Evolutionary conservation across 2,329 filamentous ascomycete species (phyloP).

Genomic region (Graphiopsis chlorocephala): DNA sequence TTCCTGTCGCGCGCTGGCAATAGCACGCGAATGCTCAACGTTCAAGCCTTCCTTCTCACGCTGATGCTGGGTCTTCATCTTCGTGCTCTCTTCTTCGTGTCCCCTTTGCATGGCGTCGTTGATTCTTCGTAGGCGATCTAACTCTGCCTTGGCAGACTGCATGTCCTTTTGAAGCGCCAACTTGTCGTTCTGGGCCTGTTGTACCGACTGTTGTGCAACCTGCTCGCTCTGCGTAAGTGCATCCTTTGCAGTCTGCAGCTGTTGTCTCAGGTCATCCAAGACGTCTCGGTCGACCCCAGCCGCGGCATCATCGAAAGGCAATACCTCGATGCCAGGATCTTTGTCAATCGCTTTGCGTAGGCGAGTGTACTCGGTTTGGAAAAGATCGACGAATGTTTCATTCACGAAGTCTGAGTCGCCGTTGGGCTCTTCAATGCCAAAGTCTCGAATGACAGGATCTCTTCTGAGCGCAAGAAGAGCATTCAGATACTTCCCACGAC

Average conservation of each 20-base stretch:
- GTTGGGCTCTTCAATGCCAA: slow-evolving; percentile 60
- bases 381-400: slow-evolving; percentile 81
- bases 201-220: slow-evolving; percentile 53
- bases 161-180: slow-evolving; percentile 47
- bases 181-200: slow-evolving; percentile 52
- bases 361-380: slow-evolving; percentile 93
- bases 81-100: slow-evolving; percentile 56
- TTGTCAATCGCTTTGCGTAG: slow-evolving; percentile 82
- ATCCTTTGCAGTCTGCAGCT: slow-evolving; percentile 71
- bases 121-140: slow-evolving; percentile 58
- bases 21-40: slow-evolving; percentile 35
- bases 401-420: slow-evolving; percentile 47
- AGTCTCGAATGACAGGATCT: slow-evolving; percentile 78
- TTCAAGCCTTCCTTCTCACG: slow-evolving; percentile 28
- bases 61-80: slow-evolving; percentile 49
- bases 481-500: slow-evolving; percentile 83
- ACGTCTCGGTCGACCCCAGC: slow-evolving; percentile 92
- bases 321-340: slow-evolving; percentile 82
- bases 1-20: slow-evolving; percentile 28
- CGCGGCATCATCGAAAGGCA: slow-evolving; percentile 75
- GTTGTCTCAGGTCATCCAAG: slow-evolving; percentile 76
- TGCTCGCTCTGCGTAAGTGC: slow-evolving; percentile 57
- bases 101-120: slow-evolving; percentile 69
- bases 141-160: slow-evolving; percentile 42
- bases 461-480: slow-evolving; percentile 73